These are phyloP conservation scores for Neonectria sp. DNA, from an alignment of 2,329 filamentous ascomycete genomes.

Conservation along the genomic window DNA sequence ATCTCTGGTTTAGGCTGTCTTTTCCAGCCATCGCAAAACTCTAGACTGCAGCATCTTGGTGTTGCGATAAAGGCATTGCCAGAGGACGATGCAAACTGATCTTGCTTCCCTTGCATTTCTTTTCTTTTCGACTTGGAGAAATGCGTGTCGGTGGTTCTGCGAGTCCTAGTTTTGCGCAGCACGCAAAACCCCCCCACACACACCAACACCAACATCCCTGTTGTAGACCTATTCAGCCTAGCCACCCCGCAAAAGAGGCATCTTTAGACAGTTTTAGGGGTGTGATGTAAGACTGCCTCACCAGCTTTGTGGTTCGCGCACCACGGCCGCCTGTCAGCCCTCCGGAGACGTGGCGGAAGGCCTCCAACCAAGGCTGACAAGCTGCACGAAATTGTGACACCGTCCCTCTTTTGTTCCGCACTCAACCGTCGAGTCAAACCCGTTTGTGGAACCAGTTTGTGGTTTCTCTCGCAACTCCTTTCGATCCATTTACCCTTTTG, in stretches of 20 bases:
- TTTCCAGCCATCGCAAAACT: not conserved
- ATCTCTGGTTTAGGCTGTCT: not conserved
- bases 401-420: not conserved
- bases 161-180: slow-evolving; percentile 17
- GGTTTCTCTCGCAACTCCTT: not conserved
- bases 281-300: too few species aligned
- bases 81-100: not conserved
- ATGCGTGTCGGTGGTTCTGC: slow-evolving; percentile 20
- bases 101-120: slow-evolving; percentile 12
- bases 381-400: not conserved
- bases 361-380: slow-evolving; percentile 10
- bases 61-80: slow-evolving; percentile 10
- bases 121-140: not conserved
- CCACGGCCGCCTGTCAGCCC: not conserved
- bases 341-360: not conserved
- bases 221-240: not conserved
- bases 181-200: slow-evolving; percentile 23
- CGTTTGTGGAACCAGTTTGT: too few species aligned
- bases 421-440: not conserved
- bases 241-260: not conserved
- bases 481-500: not conserved
- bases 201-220: not conserved
- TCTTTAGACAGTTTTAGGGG: not conserved
- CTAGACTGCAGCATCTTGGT: not conserved
- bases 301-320: not conserved